Conservation (phyloP, 106 monocot genomes). For the Alisma plantagoaquatica region DNA sequence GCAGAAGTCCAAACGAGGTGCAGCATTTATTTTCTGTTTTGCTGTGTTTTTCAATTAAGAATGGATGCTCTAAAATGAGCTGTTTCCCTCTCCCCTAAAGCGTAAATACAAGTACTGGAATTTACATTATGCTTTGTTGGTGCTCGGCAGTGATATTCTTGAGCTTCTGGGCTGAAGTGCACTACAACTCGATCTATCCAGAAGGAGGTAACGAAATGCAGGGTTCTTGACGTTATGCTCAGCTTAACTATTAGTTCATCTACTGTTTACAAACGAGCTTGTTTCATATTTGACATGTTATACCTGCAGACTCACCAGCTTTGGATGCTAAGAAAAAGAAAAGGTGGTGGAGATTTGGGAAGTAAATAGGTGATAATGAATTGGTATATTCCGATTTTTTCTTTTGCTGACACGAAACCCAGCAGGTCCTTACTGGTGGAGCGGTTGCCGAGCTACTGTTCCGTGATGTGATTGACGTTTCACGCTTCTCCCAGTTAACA, state of each 20-base stretch:
- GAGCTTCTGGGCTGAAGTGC: conserved; percentile 17
- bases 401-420: too few relatives aligned
- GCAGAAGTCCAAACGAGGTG: conserved; percentile 86
- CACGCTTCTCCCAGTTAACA: too few relatives aligned
- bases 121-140: neutral
- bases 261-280: too few relatives aligned
- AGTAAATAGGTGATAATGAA: too few relatives aligned
- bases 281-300: too few relatives aligned
- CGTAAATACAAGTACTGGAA: too few relatives aligned
- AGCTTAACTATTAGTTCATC: too few relatives aligned
- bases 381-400: conserved; percentile 8
- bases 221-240: too few relatives aligned
- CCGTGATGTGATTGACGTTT: conserved; percentile 2
- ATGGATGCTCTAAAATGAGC: too few relatives aligned
- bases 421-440: neutral
- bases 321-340: conserved; percentile 49
- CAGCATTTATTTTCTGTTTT: too few relatives aligned
- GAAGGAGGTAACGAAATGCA: conserved; percentile 72
- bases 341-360: conserved; percentile 63
- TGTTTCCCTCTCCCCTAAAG: too few relatives aligned
- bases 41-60: too few relatives aligned
- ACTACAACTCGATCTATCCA: conserved; percentile 35
- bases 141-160: conserved; percentile 5
- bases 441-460: neutral
- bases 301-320: conserved; percentile 31